These are phyloP conservation scores for Calvatia gigantea DNA, from an alignment of 768 basidiomycete genomes.

Conservation along the genomic window DNA sequence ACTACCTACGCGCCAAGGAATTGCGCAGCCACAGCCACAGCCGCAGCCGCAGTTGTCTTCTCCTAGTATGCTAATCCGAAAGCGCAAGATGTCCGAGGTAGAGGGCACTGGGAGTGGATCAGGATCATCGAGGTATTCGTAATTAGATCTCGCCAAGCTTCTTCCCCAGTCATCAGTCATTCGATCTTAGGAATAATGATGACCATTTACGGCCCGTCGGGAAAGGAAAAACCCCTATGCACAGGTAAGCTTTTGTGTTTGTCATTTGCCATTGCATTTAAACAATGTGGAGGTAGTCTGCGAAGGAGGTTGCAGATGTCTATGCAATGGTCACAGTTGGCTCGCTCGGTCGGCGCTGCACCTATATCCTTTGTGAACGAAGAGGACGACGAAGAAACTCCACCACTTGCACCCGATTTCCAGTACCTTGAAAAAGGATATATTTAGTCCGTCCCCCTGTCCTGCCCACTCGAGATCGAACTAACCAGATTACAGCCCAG, in stretches of 20 bases:
- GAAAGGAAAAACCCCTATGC: background rate
- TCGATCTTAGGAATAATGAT: background rate
- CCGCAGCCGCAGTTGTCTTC: background rate
- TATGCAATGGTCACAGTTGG: conserved; percentile 26
- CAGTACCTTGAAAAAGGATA: conserved; percentile 53
- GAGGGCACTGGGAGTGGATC: background rate
- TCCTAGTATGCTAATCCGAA: background rate
- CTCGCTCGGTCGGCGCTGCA: conserved; percentile 25
- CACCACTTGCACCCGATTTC: conserved; percentile 40
- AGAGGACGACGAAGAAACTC: conserved; percentile 42
- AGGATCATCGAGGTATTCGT: background rate
- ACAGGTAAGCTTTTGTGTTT: background rate
- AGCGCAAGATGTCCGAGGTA: background rate
- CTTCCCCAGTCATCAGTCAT: background rate
- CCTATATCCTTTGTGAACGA: conserved; percentile 33
- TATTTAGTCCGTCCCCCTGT: conserved; percentile 33
- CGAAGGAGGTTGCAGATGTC: background rate
- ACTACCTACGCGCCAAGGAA: background rate
- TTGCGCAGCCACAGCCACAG: background rate
- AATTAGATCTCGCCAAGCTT: background rate
- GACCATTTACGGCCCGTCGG: background rate
- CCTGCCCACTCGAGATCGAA: conserved; percentile 11
- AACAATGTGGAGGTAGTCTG: background rate
- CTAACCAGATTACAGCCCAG: conserved; percentile 12
- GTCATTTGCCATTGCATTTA: background rate